Conservation (phyloP, 495 filamentous ascomycete species). For the Xylaria telfairii region DNA sequence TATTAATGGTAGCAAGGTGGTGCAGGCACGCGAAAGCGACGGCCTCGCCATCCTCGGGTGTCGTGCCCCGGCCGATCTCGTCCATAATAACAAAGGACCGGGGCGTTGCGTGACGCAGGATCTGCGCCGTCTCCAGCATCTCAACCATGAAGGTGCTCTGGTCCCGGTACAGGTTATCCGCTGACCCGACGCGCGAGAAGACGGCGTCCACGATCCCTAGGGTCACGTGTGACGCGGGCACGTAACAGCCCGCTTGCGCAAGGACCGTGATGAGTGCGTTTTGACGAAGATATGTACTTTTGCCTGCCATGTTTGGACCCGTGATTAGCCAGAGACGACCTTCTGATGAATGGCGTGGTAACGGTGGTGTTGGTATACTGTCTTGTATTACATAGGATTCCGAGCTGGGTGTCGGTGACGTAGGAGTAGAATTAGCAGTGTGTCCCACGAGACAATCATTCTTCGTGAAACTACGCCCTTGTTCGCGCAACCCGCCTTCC, state of each 20-base stretch:
- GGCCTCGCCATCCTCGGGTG: slow-evolving; percentile 86
- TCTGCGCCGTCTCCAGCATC: slow-evolving; percentile 78
- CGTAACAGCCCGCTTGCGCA: slow-evolving; percentile 89
- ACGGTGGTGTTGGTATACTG: neutral
- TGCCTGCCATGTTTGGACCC: slow-evolving; percentile 99
- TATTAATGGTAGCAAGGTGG: slow-evolving; percentile 77
- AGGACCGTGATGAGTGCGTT: slow-evolving; percentile 93
- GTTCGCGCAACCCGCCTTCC: slow-evolving; percentile 75
- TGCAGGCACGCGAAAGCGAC: slow-evolving; percentile 87
- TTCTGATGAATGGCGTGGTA: slow-evolving; percentile 37
- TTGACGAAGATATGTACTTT: slow-evolving; percentile 92
- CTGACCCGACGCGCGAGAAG: slow-evolving; percentile 90
- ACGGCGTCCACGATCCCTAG: slow-evolving; percentile 90
- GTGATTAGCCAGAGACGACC: slow-evolving; percentile 88
- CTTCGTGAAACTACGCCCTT: slow-evolving; percentile 80
- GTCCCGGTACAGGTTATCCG: slow-evolving; percentile 88
- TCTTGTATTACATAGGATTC: neutral
- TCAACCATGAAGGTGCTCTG: slow-evolving; percentile 97
- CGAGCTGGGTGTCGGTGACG: neutral
- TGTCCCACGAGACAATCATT: slow-evolving; percentile 84
- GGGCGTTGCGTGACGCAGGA: slow-evolving; percentile 68
- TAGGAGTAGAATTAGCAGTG: neutral
- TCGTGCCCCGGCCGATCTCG: slow-evolving; percentile 93
- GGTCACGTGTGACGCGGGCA: slow-evolving; percentile 83
- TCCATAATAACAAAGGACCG: slow-evolving; percentile 98